Conservation (phyloP, 768 basidiomycete genomes). For the Termitomyces sp. region DNA sequence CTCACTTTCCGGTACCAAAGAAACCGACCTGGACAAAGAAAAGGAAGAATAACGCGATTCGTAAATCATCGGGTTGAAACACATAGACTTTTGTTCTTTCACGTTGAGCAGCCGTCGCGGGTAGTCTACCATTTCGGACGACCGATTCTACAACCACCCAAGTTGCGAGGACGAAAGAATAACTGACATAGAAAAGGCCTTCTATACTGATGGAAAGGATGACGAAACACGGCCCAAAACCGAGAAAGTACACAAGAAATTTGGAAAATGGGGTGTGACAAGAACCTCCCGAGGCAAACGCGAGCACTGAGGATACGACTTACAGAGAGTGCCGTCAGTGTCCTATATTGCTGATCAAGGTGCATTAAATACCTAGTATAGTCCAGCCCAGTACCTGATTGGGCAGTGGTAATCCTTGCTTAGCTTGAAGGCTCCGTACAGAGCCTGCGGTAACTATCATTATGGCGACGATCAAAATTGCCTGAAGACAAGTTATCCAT, state of each 20-base stretch:
- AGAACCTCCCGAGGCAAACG: slow-evolving; percentile 34
- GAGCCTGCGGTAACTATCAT: slow-evolving; percentile 57
- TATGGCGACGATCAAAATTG: slow-evolving; percentile 34
- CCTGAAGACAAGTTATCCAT: slow-evolving; percentile 23
- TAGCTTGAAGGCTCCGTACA: slow-evolving; percentile 54
- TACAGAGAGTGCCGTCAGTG: background rate
- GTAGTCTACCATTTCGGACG: slow-evolving; percentile 10
- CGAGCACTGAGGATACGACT: slow-evolving; percentile 48
- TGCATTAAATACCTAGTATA: slow-evolving; percentile 41
- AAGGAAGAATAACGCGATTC: slow-evolving; percentile 76
- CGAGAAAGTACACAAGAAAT: slow-evolving; percentile 59
- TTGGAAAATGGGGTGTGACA: slow-evolving; percentile 40
- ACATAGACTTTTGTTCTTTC: slow-evolving; percentile 24
- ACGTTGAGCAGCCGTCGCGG: slow-evolving; percentile 2
- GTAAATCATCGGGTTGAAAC: slow-evolving; percentile 57
- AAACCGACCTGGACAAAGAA: slow-evolving; percentile 86
- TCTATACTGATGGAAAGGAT: slow-evolving; percentile 80
- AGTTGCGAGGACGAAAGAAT: slow-evolving; percentile 49
- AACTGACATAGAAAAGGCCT: slow-evolving; percentile 73
- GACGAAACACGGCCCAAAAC: slow-evolving; percentile 71
- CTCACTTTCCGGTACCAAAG: slow-evolving; percentile 81
- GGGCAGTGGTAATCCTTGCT: slow-evolving; percentile 53
- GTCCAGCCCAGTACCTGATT: slow-evolving; percentile 66
- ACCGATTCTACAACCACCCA: slow-evolving; percentile 65
- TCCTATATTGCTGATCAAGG: background rate